Base-by-base conservation (phyloP, 2,329 filamentous ascomycete genomes). In the Beauveria caledonica region DNA sequence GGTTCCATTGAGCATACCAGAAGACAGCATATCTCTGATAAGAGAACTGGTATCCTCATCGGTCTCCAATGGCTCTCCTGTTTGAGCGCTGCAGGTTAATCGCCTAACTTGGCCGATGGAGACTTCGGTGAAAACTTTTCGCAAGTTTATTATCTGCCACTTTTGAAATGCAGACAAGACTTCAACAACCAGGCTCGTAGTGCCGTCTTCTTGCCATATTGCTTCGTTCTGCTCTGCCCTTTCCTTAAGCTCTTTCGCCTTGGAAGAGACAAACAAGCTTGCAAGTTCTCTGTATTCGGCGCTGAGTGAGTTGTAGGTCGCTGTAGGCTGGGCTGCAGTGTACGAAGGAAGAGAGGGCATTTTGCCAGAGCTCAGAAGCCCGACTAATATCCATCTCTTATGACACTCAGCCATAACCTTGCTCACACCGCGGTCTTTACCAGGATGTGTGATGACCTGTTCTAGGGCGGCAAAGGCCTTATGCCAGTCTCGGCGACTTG, bases 331-430 rank as follows among this genome's bases (percentile, higher is more conserved):
- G 2, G 72, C 62, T 54, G 80, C 78, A 8, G 83, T 81, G 51
- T 83, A 81, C 44, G 79, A 76, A 1, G 89, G 88, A 10, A 84
- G 69, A 0, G 73, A 66, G 2, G 77, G 75, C 5, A 78, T 77
- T 67, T 78, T 83, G 65, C 92, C 92, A 58, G 86, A 77, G 7
- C 83, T 78, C 19, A 99, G 76, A 59, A 97, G 79, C 58, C 86
- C 85, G 10, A 92, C 81, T 17, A 99, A 76, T 9, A 95, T 71
- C 89, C 91, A 97, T 73, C 93, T 95, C 75, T 93, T 95, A 78
- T 96, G 93, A 6, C 90, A 90, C 65, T 96, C 91, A 4, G 89
- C 79, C 88, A 94, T 94, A 55, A 95, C 80, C 70, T 86, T 87
- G 72, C 87, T 93, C 13, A 85, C 78, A 40, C 84, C 80, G 36